phyloP scores from a whole-genome alignment of 208 protist species.

The Trypanosoma conorhini region DNA sequence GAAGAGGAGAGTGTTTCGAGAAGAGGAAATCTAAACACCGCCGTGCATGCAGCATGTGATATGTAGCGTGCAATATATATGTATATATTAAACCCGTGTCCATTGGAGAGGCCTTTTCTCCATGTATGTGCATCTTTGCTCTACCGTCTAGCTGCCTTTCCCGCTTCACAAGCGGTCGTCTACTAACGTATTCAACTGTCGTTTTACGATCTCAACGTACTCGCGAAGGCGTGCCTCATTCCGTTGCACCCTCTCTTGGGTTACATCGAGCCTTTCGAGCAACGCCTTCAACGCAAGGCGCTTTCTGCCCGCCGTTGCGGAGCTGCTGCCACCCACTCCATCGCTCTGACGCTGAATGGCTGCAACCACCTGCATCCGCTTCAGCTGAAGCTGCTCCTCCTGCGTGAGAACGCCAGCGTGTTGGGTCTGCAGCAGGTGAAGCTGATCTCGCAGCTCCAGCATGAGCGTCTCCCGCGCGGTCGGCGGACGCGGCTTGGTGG shows the following conservation, averaged over 20 bases:
- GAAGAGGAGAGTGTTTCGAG: not conserved
- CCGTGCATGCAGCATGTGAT: not conserved
- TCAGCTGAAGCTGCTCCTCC: slow-evolving; percentile 26
- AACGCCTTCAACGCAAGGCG: slow-evolving; percentile 24
- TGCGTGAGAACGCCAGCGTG: slow-evolving; percentile 28
- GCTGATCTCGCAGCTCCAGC: slow-evolving; percentile 24
- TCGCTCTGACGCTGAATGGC: slow-evolving; percentile 13
- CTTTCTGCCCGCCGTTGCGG: not conserved
- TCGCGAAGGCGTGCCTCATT: slow-evolving; percentile 24
- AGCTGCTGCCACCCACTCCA: not conserved
- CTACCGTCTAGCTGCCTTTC: not conserved
- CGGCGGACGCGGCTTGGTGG: not conserved
- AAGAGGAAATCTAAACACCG: not conserved
- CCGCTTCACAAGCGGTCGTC: slow-evolving; percentile 41
- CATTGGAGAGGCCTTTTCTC: not conserved
- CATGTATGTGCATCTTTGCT: not conserved
- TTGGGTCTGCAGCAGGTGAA: slow-evolving; percentile 29
- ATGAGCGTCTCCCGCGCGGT: slow-evolving; percentile 20
- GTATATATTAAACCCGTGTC: not conserved
- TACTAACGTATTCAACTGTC: slow-evolving; percentile 35
- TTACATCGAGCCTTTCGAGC: slow-evolving; percentile 32
- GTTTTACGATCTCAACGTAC: slow-evolving; percentile 31
- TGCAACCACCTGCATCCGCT: slow-evolving; percentile 27
- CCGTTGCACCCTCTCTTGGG: slow-evolving; percentile 28
- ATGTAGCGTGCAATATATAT: not conserved